Evolutionary conservation across 129 eudicot genomes (phyloP).

Genomic region (Lonicera japonica): DNA sequence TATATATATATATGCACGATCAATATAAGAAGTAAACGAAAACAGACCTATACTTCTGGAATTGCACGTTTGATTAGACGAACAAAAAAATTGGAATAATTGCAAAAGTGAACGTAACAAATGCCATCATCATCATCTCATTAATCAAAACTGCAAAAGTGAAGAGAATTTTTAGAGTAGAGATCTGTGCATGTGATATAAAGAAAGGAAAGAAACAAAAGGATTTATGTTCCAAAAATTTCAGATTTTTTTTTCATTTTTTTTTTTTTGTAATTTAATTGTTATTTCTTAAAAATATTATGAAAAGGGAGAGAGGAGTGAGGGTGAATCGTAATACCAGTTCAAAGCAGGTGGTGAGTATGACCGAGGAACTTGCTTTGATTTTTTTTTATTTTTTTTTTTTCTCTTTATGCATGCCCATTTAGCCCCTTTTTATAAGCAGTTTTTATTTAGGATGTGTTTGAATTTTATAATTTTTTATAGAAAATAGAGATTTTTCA

Average conservation of each 20-base stretch:
- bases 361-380: constrained; percentile 15
- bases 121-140: not conserved
- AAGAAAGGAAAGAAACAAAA: not conserved
- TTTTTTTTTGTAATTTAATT: not conserved
- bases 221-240: not conserved
- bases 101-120: not conserved
- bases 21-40: not conserved
- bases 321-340: constrained; percentile 17
- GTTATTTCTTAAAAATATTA: not conserved
- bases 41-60: not conserved
- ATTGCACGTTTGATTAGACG: not conserved
- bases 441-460: too few species aligned
- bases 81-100: not conserved
- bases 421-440: too few species aligned
- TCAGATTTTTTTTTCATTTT: not conserved
- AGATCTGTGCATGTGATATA: not conserved
- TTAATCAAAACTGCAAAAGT: too few species aligned
- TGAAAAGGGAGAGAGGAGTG: constrained; percentile 9
- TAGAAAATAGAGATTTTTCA: too few species aligned
- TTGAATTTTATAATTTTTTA: too few species aligned
- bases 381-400: too few species aligned
- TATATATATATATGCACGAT: too few species aligned
- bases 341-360: constrained; percentile 9
- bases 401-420: too few species aligned
- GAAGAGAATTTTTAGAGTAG: not conserved